Evolutionary conservation across 202 grass and related monocot genomes (phyloP).

Genomic region (Brachypodium distachyon): DNA sequence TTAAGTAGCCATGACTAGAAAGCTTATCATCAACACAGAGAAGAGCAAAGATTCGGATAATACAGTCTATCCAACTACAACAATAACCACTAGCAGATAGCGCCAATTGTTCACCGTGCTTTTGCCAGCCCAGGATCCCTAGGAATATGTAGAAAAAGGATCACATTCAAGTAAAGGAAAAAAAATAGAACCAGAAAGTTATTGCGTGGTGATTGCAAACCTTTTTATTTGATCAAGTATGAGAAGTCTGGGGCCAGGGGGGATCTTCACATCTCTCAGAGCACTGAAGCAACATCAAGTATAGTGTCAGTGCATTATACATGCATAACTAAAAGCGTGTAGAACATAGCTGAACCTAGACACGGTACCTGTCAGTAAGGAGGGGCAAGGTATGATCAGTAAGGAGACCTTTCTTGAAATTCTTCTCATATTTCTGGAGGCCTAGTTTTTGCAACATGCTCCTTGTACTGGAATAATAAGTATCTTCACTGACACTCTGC

Average conservation of each 20-base stretch:
- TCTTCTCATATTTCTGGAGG: slow-evolving; percentile 83
- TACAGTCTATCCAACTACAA: background rate
- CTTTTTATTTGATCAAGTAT: slow-evolving; percentile 91
- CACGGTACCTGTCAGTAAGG: slow-evolving; percentile 63
- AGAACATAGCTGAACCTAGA: background rate
- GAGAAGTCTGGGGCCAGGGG: slow-evolving; percentile 80
- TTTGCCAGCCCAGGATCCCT: slow-evolving; percentile 49
- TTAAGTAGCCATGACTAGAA: background rate
- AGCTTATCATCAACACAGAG: slow-evolving; percentile 18
- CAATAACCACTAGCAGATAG: background rate
- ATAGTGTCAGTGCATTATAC: background rate
- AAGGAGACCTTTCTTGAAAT: slow-evolving; percentile 89
- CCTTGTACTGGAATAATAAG: slow-evolving; percentile 57
- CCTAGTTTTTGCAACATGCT: slow-evolving; percentile 69
- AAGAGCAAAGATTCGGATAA: background rate
- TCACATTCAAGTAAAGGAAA: background rate
- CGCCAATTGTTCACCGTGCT: slow-evolving; percentile 19
- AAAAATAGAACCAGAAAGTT: background rate
- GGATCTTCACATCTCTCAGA: slow-evolving; percentile 89
- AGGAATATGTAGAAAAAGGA: background rate
- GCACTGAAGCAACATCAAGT: slow-evolving; percentile 44
- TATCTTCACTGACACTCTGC: slow-evolving; percentile 19
- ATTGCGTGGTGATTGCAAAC: slow-evolving; percentile 20
- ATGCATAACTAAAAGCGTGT: background rate
- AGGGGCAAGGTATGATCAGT: slow-evolving; percentile 79